These are phyloP conservation scores for Penicillium brasilianum DNA, from an alignment of 2,329 filamentous ascomycete species.

Conservation along the genomic window DNA sequence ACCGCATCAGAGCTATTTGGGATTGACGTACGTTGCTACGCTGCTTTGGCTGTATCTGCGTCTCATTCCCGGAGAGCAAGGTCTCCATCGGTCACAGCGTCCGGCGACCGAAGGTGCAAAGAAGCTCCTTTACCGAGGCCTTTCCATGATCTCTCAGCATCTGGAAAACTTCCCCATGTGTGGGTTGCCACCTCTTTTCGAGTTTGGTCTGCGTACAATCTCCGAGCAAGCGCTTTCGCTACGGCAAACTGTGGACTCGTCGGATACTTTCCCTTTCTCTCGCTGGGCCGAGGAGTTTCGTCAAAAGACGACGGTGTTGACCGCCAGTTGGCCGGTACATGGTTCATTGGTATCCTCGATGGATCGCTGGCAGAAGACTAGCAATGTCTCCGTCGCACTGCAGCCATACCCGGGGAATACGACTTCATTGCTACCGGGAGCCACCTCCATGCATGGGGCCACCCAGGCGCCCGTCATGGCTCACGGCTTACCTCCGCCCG, in stretches of 20 bases:
- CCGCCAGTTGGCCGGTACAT: constrained; percentile 42
- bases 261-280: constrained; percentile 40
- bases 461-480: constrained; percentile 18
- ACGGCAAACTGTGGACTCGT: constrained; percentile 35
- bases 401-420: constrained; percentile 11
- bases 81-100: constrained; percentile 38
- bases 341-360: constrained; percentile 37
- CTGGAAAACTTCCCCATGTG: constrained; percentile 45
- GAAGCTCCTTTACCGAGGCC: constrained; percentile 43
- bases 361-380: constrained; percentile 35
- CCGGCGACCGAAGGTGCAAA: constrained; percentile 42
- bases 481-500: constrained; percentile 15
- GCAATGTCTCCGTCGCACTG: constrained; percentile 18
- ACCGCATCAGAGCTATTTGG: constrained; percentile 48
- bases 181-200: constrained; percentile 46
- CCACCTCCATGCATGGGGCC: constrained; percentile 7
- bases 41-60: constrained; percentile 44
- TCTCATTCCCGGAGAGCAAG: constrained; percentile 39
- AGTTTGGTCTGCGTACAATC: constrained; percentile 43
- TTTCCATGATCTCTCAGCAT: constrained; percentile 44
- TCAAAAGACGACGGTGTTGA: constrained; percentile 35
- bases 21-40: constrained; percentile 44
- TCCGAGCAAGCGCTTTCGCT: constrained; percentile 41
- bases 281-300: constrained; percentile 42
- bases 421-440: constrained; percentile 7